Conservation (phyloP, 176 grass and related monocot genomes). For the Musa beccarii region DNA sequence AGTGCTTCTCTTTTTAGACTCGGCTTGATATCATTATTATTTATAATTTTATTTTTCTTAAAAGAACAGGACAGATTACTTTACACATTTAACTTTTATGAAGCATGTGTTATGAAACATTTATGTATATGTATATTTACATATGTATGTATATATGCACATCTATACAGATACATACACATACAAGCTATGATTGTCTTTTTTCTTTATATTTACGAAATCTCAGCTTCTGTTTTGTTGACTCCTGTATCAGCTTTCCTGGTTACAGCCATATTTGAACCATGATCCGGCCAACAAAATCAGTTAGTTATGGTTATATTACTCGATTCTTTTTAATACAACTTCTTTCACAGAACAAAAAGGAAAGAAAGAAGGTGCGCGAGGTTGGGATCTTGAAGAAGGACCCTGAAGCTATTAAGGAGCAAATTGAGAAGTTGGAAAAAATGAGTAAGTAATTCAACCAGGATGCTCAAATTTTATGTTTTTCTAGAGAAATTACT, state of each 20-base stretch:
- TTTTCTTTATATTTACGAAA: not conserved
- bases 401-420: conserved; percentile 59
- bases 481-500: not conserved
- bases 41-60: not conserved
- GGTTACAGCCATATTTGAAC: not conserved
- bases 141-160: not conserved
- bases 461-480: not conserved
- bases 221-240: not conserved
- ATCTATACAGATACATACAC: no score
- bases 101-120: not conserved
- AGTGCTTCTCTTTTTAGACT: no score
- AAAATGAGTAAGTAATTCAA: conserved; percentile 79
- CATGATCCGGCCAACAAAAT: no score
- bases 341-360: conserved; percentile 3
- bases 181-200: not conserved
- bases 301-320: conserved; percentile 13
- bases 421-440: conserved; percentile 94
- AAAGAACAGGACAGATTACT: not conserved
- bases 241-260: not conserved
- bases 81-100: not conserved
- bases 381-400: conserved; percentile 33
- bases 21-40: not conserved
- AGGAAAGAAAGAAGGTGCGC: conserved; percentile 4
- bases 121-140: not conserved
- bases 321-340: conserved; percentile 5